Percentiles rank a stretch among this genome's conserved stretches.
Conservation (phyloP, 495 filamentous ascomycete genomes). For the Talaromyces thailandensis region DNA sequence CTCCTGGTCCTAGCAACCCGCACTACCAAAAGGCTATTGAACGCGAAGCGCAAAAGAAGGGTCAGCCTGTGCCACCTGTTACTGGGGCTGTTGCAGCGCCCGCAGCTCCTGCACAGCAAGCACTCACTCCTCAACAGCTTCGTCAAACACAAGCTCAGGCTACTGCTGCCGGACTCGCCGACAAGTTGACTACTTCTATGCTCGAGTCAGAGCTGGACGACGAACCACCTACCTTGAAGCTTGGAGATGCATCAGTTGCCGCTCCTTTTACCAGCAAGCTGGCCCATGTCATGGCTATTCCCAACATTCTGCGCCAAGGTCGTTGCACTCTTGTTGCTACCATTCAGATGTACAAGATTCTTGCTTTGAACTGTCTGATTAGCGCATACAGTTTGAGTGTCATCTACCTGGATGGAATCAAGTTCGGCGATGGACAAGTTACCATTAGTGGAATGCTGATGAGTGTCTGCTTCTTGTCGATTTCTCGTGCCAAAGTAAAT, state of each 20-base stretch:
- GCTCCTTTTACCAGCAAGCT: slow-evolving; percentile 98
- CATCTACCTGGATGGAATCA: slow-evolving; percentile 95
- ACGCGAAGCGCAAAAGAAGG: slow-evolving; percentile 69
- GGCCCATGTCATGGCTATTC: slow-evolving; percentile 91
- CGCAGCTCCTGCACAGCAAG: slow-evolving; percentile 55
- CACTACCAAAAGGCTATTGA: slow-evolving; percentile 91
- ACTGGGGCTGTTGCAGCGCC: slow-evolving; percentile 47
- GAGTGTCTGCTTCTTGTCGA: slow-evolving; percentile 98
- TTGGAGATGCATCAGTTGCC: slow-evolving; percentile 94
- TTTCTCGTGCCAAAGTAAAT: slow-evolving; percentile 79
- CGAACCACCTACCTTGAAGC: slow-evolving; percentile 92
- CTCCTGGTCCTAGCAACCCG: slow-evolving; percentile 85
- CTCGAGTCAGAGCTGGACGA: slow-evolving; percentile 83
- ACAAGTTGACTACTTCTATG: slow-evolving; percentile 79
- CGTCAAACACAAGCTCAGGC: slow-evolving; percentile 55
- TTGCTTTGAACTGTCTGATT: slow-evolving; percentile 96
- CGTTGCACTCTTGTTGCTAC: slow-evolving; percentile 95
- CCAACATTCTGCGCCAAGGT: slow-evolving; percentile 96
- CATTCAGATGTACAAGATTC: slow-evolving; percentile 99
- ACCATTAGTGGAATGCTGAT: slow-evolving; percentile 99
- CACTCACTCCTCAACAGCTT: slow-evolving; percentile 39
- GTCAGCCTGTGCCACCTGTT: slow-evolving; percentile 32
- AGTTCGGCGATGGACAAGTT: slow-evolving; percentile 97
- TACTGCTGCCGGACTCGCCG: slow-evolving; percentile 70
- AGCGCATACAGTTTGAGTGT: slow-evolving; percentile 96